Conservation (phyloP, 495 filamentous ascomycete species). For the Gamarada debralockiae region DNA sequence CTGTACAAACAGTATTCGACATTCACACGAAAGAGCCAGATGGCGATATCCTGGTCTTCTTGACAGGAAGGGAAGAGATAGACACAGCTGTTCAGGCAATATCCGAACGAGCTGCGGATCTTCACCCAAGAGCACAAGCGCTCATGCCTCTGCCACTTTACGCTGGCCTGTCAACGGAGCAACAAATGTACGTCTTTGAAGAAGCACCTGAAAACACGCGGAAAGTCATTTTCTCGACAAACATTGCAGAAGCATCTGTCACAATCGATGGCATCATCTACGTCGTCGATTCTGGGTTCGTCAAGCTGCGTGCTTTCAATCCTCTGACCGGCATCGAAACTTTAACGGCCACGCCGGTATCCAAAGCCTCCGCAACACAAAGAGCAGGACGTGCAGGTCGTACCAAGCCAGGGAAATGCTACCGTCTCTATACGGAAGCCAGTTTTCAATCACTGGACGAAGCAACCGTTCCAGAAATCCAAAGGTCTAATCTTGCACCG, state of each 20-base stretch:
- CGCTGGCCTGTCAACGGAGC: slow-evolving; percentile 80
- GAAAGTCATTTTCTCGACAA: slow-evolving; percentile 92
- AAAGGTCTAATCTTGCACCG: slow-evolving; percentile 87
- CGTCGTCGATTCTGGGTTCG: slow-evolving; percentile 89
- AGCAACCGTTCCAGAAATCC: slow-evolving; percentile 83
- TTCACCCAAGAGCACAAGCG: slow-evolving; percentile 65
- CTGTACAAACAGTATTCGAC: slow-evolving; percentile 85
- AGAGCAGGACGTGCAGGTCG: slow-evolving; percentile 88
- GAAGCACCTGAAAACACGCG: slow-evolving; percentile 77
- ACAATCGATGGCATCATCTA: slow-evolving; percentile 93
- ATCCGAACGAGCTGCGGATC: slow-evolving; percentile 68
- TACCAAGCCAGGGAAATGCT: slow-evolving; percentile 93
- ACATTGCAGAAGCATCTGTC: slow-evolving; percentile 93
- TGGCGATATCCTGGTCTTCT: slow-evolving; percentile 88
- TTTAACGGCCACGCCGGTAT: slow-evolving; percentile 81
- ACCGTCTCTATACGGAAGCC: slow-evolving; percentile 83
- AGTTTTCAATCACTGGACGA: slow-evolving; percentile 67
- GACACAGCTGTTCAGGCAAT: slow-evolving; percentile 75
- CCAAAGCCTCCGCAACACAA: slow-evolving; percentile 90
- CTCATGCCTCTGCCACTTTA: slow-evolving; percentile 82
- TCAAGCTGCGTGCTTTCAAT: slow-evolving; percentile 87
- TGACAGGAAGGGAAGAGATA: slow-evolving; percentile 94
- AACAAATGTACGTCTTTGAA: slow-evolving; percentile 93
- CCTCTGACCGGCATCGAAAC: slow-evolving; percentile 87
- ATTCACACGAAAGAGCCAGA: slow-evolving; percentile 86